Evolutionary conservation across 208 protist species (phyloP).

Genomic region (Kentomonas sorsogonicus): DNA sequence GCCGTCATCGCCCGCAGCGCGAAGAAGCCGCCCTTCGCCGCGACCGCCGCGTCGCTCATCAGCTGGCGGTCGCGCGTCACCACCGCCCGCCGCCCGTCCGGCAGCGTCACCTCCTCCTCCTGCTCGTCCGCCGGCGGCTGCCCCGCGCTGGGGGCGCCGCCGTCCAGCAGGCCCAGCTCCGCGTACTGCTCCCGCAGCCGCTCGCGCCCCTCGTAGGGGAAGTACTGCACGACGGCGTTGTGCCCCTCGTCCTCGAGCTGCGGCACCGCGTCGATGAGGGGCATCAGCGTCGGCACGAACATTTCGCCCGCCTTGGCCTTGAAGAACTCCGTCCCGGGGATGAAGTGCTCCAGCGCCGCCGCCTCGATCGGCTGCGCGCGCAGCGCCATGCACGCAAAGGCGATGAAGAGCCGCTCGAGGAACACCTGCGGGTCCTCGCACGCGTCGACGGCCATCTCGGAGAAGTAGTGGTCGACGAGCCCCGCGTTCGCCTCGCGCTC

Average conservation of each 20-base stretch:
- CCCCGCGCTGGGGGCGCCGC: background rate
- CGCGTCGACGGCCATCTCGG: slow-evolving; percentile 79
- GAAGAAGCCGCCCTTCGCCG: slow-evolving; percentile 59
- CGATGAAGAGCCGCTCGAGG: slow-evolving; percentile 70
- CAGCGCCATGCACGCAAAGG: slow-evolving; percentile 56
- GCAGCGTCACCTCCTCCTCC: slow-evolving; percentile 10
- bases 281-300: slow-evolving; percentile 81
- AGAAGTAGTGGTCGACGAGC: slow-evolving; percentile 69
- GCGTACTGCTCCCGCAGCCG: slow-evolving; percentile 32
- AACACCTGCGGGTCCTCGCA: slow-evolving; percentile 83
- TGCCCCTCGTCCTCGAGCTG: slow-evolving; percentile 73
- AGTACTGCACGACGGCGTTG: slow-evolving; percentile 77
- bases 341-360: slow-evolving; percentile 42
- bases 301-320: slow-evolving; percentile 77
- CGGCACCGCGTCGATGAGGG: slow-evolving; percentile 69
- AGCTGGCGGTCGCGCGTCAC: slow-evolving; percentile 30
- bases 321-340: slow-evolving; percentile 82
- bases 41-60: slow-evolving; percentile 29
- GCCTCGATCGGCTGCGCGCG: slow-evolving; percentile 79
- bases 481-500: slow-evolving; percentile 73
- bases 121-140: slow-evolving; percentile 15
- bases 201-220: slow-evolving; percentile 39
- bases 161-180: slow-evolving; percentile 30
- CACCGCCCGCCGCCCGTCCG: slow-evolving; percentile 11
- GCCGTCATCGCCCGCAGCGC: slow-evolving; percentile 62